A percentile compares a stretch with the other conserved stretches of the same genome.
These are phyloP conservation scores for Harringtonia aguacate DNA, from an alignment of 2,329 filamentous ascomycete genomes.

Conservation along the genomic window DNA sequence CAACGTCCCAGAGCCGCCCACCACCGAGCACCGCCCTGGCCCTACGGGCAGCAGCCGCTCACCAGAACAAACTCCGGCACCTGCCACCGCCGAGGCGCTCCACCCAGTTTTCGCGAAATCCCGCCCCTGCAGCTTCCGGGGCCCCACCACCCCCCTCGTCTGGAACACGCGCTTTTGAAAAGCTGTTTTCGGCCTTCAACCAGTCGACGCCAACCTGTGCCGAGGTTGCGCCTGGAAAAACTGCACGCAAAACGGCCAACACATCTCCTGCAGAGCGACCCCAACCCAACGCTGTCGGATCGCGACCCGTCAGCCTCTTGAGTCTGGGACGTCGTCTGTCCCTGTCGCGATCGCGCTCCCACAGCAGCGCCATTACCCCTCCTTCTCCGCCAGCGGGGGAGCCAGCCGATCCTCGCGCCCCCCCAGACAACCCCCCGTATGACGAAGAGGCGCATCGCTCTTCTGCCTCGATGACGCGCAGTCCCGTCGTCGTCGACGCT, in stretches of 20 bases:
- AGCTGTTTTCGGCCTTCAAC: neutral
- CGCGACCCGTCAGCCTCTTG: neutral
- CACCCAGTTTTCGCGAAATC: neutral
- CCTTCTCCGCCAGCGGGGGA: neutral
- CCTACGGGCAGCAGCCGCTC: too few relatives aligned
- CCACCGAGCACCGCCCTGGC: too few relatives aligned
- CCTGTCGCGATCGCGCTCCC: conserved; percentile 1
- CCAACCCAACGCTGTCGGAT: neutral
- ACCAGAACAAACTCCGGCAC: neutral
- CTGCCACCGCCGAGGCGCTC: neutral
- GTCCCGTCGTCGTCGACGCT: conserved; percentile 19
- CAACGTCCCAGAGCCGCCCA: too few relatives aligned
- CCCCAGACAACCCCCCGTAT: neutral
- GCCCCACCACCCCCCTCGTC: neutral
- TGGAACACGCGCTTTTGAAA: neutral
- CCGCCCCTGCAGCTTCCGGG: neutral
- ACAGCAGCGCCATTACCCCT: neutral
- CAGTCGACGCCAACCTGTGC: neutral
- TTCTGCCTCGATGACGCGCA: conserved; percentile 1
- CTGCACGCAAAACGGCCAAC: neutral
- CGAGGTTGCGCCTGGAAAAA: neutral
- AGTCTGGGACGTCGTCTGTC: conserved; percentile 17
- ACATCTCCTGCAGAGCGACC: neutral
- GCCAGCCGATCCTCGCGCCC: conserved; percentile 1
- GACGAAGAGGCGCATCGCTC: neutral